phyloP scores from a whole-genome alignment of 202 grass and related monocot genomes.

The Zizania palustris region DNA sequence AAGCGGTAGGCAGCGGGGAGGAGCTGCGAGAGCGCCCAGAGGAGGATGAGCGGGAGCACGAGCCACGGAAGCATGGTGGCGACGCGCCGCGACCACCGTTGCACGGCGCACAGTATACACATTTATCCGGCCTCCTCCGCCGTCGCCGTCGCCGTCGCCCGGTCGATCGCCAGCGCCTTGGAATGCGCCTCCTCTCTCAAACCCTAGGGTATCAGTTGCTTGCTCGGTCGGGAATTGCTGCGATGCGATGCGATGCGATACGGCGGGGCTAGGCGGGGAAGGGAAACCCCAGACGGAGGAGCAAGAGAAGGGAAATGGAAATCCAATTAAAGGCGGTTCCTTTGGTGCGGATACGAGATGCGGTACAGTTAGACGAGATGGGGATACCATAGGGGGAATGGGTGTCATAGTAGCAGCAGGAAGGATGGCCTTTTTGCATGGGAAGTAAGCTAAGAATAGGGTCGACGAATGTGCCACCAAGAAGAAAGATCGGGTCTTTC shows the following conservation, averaged over 20 bases:
- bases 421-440: not conserved
- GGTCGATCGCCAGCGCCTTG: slow-evolving; percentile 60
- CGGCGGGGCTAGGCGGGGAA: not conserved
- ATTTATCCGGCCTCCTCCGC: slow-evolving; percentile 64
- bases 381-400: not conserved
- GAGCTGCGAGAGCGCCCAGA: too few species aligned
- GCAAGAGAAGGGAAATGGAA: slow-evolving; percentile 20
- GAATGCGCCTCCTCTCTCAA: not conserved
- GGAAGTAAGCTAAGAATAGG: not conserved
- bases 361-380: slow-evolving; percentile 25
- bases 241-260: slow-evolving; percentile 34
- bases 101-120: slow-evolving; percentile 97
- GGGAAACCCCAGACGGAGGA: slow-evolving; percentile 47
- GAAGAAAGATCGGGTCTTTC: not conserved
- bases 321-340: slow-evolving; percentile 27
- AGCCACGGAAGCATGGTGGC: too few species aligned
- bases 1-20: too few species aligned
- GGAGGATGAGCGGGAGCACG: too few species aligned
- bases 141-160: slow-evolving; percentile 6
- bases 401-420: not conserved
- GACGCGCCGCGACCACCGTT: too few species aligned
- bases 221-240: slow-evolving; percentile 19
- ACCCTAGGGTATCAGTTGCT: slow-evolving; percentile 28
- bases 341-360: slow-evolving; percentile 38
- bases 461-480: not conserved